phyloP scores from a whole-genome alignment of 306 rosid species.

The Styphnolobium japonicum region DNA sequence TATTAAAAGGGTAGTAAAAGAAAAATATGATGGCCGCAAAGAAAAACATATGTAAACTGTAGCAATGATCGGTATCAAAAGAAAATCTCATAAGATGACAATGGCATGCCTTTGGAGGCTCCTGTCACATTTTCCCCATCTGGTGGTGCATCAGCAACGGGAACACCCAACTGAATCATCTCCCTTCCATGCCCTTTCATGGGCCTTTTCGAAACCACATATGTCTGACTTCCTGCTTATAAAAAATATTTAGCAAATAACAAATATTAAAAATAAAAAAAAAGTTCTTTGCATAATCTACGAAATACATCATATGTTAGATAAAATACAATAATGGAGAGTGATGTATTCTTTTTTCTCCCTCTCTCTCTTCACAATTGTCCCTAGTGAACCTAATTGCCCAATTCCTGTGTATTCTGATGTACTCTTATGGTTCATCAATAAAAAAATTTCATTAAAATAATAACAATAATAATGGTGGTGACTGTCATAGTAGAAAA shows the following conservation, averaged over 20 bases:
- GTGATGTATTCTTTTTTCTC: neutral
- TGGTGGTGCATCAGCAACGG: conserved; percentile 54
- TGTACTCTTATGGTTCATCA: neutral
- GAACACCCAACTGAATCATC: conserved; percentile 78
- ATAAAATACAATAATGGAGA: neutral
- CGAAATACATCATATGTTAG: neutral
- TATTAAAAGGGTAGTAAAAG: neutral
- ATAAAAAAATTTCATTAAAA: neutral
- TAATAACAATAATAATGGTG: neutral
- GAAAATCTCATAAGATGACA: conserved; percentile 20
- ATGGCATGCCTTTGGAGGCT: conserved; percentile 59
- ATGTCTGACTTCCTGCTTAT: conserved; percentile 59
- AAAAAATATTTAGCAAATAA: conserved; percentile 18
- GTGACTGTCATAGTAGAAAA: neutral
- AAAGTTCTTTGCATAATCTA: neutral
- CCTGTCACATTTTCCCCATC: conserved; percentile 64
- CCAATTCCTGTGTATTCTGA: neutral
- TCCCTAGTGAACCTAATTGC: neutral
- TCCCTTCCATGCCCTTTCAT: conserved; percentile 92
- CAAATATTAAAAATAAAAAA: neutral
- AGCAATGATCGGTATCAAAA: conserved; percentile 11
- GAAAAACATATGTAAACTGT: neutral
- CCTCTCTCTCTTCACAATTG: neutral
- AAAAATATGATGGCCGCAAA: neutral
- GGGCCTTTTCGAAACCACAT: conserved; percentile 66